phyloP scores from a whole-genome alignment of 805 yeast genomes.

The Wickerhamiella allomyrinae region DNA sequence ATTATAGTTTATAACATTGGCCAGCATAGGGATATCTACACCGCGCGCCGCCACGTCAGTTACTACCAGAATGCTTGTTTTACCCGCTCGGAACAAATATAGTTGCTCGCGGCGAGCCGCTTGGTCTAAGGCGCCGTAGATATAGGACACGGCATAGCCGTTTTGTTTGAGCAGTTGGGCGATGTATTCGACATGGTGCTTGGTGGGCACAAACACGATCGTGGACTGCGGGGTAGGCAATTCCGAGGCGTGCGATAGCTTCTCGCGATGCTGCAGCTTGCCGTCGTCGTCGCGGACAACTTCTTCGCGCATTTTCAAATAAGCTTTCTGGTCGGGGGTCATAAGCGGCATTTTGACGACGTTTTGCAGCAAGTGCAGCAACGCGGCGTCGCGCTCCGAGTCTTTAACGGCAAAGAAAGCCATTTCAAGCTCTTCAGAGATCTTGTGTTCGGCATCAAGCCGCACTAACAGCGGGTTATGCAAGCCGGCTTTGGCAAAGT shows the following conservation, averaged over 20 bases:
- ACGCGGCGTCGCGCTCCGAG: constrained; percentile 79
- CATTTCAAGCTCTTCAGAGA: constrained; percentile 85
- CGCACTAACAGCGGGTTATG: constrained; percentile 85
- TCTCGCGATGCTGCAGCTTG: constrained; percentile 30
- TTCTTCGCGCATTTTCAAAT: constrained; percentile 35
- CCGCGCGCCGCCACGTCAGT: constrained; percentile 95
- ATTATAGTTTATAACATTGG: constrained; percentile 85
- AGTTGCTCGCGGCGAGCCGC: constrained; percentile 85
- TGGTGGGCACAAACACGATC: constrained; percentile 88
- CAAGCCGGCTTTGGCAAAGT: constrained; percentile 94
- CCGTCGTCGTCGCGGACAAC: constrained; percentile 39
- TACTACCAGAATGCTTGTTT: constrained; percentile 77
- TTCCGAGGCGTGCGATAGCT: constrained; percentile 65
- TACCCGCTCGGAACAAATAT: constrained; percentile 69
- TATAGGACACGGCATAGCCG: constrained; percentile 78
- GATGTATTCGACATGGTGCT: constrained; percentile 93
- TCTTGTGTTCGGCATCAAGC: constrained; percentile 81
- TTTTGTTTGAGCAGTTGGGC: constrained; percentile 52
- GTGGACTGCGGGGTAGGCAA: constrained; percentile 79
- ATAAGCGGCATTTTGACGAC: constrained; percentile 76
- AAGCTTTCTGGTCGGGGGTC: constrained; percentile 48
- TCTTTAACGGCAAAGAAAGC: constrained; percentile 67
- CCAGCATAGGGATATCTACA: constrained; percentile 92
- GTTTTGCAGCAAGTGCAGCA: constrained; percentile 63
- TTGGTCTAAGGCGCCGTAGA: constrained; percentile 91